Percentiles rank a stretch among this genome's conserved stretches.
Evolutionary conservation across 495 filamentous ascomycete species (phyloP).

Genomic region (Aspergillus campestris): DNA sequence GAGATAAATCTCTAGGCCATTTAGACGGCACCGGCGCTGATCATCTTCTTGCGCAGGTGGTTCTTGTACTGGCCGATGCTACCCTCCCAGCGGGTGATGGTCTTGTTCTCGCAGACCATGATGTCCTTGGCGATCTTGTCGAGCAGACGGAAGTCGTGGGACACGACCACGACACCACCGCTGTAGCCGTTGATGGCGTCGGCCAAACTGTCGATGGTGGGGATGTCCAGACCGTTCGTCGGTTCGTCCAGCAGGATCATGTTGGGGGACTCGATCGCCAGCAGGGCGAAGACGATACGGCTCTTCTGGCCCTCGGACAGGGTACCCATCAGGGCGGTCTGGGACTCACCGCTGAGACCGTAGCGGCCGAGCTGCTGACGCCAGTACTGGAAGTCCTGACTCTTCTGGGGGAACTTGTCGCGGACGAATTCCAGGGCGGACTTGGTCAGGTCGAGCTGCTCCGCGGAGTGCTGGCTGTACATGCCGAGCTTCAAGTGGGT

Average conservation of each 20-base stretch:
- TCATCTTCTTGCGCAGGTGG: conserved; percentile 97
- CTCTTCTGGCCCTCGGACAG: conserved; percentile 96
- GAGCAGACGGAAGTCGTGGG: conserved; percentile 95
- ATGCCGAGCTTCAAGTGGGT: conserved; percentile 97
- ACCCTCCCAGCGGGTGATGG: conserved; percentile 81
- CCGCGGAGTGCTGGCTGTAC: conserved; percentile 96
- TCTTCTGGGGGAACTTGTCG: conserved; percentile 82
- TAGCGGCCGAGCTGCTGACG: conserved; percentile 93
- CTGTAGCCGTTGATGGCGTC: conserved; percentile 95
- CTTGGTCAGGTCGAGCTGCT: conserved; percentile 97
- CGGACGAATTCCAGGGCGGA: conserved; percentile 95
- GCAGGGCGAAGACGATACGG: conserved; percentile 93
- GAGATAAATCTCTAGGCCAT: neutral
- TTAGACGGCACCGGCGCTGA: conserved; percentile 42
- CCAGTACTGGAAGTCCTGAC: conserved; percentile 99
- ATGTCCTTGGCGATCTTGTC: conserved; percentile 99
- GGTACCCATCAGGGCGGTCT: conserved; percentile 96
- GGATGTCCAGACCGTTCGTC: conserved; percentile 99
- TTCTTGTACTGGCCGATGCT: conserved; percentile 94
- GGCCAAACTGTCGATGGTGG: conserved; percentile 93
- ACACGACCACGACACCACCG: conserved; percentile 95
- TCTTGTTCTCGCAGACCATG: conserved; percentile 95
- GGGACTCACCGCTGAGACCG: conserved; percentile 80
- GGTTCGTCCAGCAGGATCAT: conserved; percentile 98
- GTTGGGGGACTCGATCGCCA: conserved; percentile 94